phyloP scores from a whole-genome alignment of 2,329 filamentous ascomycete genomes.

The Endocalyx cinctus region DNA sequence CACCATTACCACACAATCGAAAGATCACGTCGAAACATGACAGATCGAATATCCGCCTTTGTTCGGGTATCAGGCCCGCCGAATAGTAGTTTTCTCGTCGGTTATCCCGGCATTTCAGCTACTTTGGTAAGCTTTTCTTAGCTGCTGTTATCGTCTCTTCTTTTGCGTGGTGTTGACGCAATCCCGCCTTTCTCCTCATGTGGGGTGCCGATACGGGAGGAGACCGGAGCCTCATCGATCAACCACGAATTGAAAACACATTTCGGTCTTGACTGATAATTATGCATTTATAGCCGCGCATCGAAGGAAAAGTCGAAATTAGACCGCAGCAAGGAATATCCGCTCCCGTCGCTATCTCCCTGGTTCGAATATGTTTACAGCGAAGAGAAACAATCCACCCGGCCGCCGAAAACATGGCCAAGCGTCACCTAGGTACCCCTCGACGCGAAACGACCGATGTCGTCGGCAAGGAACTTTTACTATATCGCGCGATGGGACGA shows the following conservation, averaged over 20 bases:
- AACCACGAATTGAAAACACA: too few relatives aligned
- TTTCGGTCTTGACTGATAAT: too few relatives aligned
- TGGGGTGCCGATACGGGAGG: slow-evolving; percentile 6
- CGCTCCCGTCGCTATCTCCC: slow-evolving; percentile 82
- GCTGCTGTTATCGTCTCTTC: slow-evolving; percentile 7
- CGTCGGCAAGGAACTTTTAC: slow-evolving; percentile 89
- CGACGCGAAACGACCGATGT: slow-evolving; percentile 87
- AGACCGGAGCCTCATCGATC: slow-evolving; percentile 3
- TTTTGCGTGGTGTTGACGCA: slow-evolving; percentile 2
- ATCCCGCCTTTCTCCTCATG: slow-evolving; percentile 15
- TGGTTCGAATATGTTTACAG: slow-evolving; percentile 91
- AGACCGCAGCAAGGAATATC: slow-evolving; percentile 80
- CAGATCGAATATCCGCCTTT: slow-evolving; percentile 63
- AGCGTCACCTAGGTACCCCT: slow-evolving; percentile 84
- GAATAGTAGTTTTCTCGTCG: slow-evolving; percentile 94
- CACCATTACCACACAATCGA: slow-evolving; percentile 13
- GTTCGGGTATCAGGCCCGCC: slow-evolving; percentile 96
- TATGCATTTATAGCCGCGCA: slow-evolving; percentile 75
- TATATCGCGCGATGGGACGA: slow-evolving; percentile 77
- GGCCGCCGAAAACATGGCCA: slow-evolving; percentile 87
- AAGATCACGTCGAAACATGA: slow-evolving; percentile 19
- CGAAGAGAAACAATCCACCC: slow-evolving; percentile 95
- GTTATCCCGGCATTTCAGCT: slow-evolving; percentile 96
- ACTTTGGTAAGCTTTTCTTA: slow-evolving; percentile 69
- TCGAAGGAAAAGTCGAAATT: slow-evolving; percentile 97